Conservation (phyloP, 768 basidiomycete genomes). For the Austroboletus eburneus region DNA sequence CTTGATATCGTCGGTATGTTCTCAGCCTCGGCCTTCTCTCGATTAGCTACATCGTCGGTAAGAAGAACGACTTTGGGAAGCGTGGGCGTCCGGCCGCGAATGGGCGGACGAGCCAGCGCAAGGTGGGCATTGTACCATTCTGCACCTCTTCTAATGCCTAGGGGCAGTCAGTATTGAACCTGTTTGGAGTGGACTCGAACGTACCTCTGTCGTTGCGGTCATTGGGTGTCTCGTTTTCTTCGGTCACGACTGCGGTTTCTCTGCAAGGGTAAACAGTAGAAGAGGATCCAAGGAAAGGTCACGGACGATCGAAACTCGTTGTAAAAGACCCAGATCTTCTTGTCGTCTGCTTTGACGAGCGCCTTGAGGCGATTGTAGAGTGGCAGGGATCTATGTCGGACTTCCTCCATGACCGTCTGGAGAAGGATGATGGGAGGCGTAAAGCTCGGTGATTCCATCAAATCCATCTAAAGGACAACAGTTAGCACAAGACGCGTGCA, state of each 20-base stretch:
- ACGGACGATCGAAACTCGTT: constrained; percentile 82
- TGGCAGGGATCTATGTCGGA: constrained; percentile 89
- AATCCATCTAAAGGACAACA: constrained; percentile 69
- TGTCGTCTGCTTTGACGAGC: constrained; percentile 80
- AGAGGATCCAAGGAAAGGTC: background rate
- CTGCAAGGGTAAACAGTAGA: constrained; percentile 22
- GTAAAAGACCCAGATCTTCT: constrained; percentile 80
- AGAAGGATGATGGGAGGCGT: constrained; percentile 80
- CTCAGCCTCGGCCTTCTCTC: constrained; percentile 65
- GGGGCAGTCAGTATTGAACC: background rate
- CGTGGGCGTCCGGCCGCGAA: constrained; percentile 45
- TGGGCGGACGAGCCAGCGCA: constrained; percentile 43
- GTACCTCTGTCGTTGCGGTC: constrained; percentile 92
- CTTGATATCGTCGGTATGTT: constrained; percentile 63
- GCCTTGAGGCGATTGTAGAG: constrained; percentile 89
- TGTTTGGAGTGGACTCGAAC: background rate
- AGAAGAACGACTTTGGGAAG: constrained; percentile 71
- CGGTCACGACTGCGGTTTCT: constrained; percentile 74
- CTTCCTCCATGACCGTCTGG: constrained; percentile 96
- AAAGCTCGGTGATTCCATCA: constrained; percentile 77
- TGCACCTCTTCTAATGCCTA: constrained; percentile 85
- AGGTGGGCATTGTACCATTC: constrained; percentile 85
- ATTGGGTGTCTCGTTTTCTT: constrained; percentile 81
- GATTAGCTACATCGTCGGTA: constrained; percentile 86
- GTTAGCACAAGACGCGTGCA: constrained; percentile 1